These are phyloP conservation scores for Colletotrichum truncatum DNA, from an alignment of 2,329 filamentous ascomycete species.

Conservation along the genomic window DNA sequence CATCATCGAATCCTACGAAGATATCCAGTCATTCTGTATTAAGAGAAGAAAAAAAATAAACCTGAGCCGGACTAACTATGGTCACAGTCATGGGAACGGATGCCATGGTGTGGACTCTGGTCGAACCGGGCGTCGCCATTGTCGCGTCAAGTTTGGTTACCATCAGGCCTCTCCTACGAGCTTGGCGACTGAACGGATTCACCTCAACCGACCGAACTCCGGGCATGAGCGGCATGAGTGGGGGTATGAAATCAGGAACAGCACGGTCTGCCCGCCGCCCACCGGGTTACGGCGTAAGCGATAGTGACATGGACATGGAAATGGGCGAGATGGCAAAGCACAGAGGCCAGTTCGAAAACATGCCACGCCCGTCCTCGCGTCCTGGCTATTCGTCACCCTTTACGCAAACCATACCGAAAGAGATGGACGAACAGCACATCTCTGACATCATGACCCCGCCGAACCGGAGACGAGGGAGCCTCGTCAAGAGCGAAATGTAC, in stretches of 20 bases:
- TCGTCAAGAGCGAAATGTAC: conserved; percentile 45
- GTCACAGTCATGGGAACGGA: conserved; percentile 56
- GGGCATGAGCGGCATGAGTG: conserved; percentile 35
- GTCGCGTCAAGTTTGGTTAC: conserved; percentile 63
- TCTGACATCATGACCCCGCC: neutral
- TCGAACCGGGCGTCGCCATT: conserved; percentile 65
- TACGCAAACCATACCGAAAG: neutral
- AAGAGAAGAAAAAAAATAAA: no score
- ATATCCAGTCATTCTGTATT: no score
- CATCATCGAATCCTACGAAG: no score
- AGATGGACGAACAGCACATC: neutral
- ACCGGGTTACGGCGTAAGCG: conserved; percentile 45
- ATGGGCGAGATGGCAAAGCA: conserved; percentile 3
- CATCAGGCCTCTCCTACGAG: conserved; percentile 61
- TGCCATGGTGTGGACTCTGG: conserved; percentile 65
- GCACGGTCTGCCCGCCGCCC: conserved; percentile 38
- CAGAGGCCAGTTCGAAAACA: neutral
- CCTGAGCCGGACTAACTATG: neutral
- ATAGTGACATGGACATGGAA: conserved; percentile 49
- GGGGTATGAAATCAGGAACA: conserved; percentile 40
- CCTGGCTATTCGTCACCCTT: neutral
- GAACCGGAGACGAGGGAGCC: neutral
- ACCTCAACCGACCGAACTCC: conserved; percentile 48
- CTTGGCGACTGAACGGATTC: conserved; percentile 57
- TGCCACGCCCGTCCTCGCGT: neutral